phyloP scores from a whole-genome alignment of 2,329 filamentous ascomycete genomes.

The Claviceps monticola region DNA sequence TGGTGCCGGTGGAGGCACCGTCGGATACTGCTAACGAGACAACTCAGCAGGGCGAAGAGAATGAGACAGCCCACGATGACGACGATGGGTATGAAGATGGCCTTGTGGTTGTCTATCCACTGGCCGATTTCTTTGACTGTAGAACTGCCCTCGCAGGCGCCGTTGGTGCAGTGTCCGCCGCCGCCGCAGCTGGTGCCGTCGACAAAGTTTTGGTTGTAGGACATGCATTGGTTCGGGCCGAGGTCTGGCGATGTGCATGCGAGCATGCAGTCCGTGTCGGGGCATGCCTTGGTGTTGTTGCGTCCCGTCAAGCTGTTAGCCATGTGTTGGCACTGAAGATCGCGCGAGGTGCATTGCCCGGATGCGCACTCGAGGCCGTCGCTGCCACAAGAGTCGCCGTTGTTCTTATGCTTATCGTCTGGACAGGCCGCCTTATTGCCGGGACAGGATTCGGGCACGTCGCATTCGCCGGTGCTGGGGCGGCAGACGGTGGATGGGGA shows the following conservation, averaged over 20 bases:
- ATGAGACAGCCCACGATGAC: conserved; percentile 56
- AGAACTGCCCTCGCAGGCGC: conserved; percentile 58
- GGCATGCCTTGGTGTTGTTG: conserved; percentile 72
- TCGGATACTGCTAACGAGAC: conserved; percentile 39
- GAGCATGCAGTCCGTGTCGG: conserved; percentile 50
- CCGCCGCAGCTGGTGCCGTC: conserved; percentile 79
- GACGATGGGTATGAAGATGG: conserved; percentile 69
- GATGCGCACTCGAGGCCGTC: conserved; percentile 63
- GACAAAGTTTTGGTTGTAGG: conserved; percentile 79
- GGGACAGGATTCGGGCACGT: conserved; percentile 71
- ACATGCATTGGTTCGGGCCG: conserved; percentile 51
- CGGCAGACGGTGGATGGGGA: conserved; percentile 63
- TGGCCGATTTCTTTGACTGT: conserved; percentile 54
- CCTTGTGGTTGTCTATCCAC: conserved; percentile 67
- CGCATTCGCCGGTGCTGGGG: conserved; percentile 63
- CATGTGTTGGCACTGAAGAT: conserved; percentile 75
- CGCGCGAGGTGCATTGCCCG: conserved; percentile 85
- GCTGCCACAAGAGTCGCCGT: conserved; percentile 58
- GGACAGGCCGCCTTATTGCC: conserved; percentile 65
- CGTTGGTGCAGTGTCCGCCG: conserved; percentile 67
- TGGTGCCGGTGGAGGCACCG: conserved; percentile 2
- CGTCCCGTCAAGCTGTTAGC: conserved; percentile 61
- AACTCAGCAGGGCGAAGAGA: conserved; percentile 53
- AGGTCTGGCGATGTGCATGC: conserved; percentile 62
- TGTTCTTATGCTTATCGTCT: conserved; percentile 49